These are phyloP conservation scores for Orbilia oligospora DNA, from an alignment of 2,329 filamentous ascomycete genomes.

Conservation along the genomic window DNA sequence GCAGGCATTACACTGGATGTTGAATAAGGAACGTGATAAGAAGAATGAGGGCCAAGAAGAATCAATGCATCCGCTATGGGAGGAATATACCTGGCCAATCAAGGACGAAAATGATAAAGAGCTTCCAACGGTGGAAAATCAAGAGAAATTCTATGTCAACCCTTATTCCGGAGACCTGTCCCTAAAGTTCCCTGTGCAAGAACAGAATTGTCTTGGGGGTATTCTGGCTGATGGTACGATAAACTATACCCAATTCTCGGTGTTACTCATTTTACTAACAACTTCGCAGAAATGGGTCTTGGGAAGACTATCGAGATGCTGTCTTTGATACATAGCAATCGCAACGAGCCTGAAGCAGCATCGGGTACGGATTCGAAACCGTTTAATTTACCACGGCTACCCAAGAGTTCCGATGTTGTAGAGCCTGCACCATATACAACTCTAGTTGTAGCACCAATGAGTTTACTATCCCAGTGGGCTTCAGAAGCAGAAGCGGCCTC, in stretches of 20 bases:
- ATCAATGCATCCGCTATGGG: conserved; percentile 98
- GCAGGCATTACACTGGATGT: conserved; percentile 96
- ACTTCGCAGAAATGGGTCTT: conserved; percentile 83
- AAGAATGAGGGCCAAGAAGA: conserved; percentile 76
- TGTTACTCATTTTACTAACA: conserved; percentile 57
- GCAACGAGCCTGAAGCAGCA: conserved; percentile 64
- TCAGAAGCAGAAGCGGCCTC: conserved; percentile 95
- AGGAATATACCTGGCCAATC: conserved; percentile 90
- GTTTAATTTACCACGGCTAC: conserved; percentile 51
- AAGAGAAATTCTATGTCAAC: conserved; percentile 90
- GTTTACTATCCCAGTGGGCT: conserved; percentile 95
- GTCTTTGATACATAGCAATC: conserved; percentile 88
- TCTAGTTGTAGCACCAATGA: conserved; percentile 96
- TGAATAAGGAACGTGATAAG: conserved; percentile 84
- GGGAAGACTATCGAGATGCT: conserved; percentile 99
- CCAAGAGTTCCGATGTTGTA: conserved; percentile 68
- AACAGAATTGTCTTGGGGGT: conserved; percentile 93
- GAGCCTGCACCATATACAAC: conserved; percentile 87
- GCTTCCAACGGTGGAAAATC: conserved; percentile 76
- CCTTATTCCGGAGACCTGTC: conserved; percentile 96
- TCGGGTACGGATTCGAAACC: conserved; percentile 54
- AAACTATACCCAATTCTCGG: not conserved
- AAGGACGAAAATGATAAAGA: conserved; percentile 89
- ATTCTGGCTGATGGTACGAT: conserved; percentile 81
- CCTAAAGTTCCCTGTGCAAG: conserved; percentile 89